phyloP scores from a whole-genome alignment of 345 rosid genomes.

The Brassica napus region DNA sequence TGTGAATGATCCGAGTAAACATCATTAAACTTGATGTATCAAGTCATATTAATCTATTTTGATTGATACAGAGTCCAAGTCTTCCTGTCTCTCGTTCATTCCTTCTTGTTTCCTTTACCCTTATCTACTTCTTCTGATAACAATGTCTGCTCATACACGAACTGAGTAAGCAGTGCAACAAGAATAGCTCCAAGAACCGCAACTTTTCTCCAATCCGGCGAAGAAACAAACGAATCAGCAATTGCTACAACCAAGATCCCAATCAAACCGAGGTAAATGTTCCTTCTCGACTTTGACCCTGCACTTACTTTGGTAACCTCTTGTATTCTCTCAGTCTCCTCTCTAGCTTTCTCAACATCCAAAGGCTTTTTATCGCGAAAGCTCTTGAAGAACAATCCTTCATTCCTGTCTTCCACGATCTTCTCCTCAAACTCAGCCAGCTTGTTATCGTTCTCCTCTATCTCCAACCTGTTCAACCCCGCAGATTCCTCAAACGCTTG shows the following conservation, averaged over 20 bases:
- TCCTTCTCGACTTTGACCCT: slow-evolving; percentile 63
- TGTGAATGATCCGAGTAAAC: no score
- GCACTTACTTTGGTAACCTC: slow-evolving; percentile 52
- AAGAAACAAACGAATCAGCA: slow-evolving; percentile 62
- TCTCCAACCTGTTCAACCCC: slow-evolving; percentile 60
- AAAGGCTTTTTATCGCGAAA: slow-evolving; percentile 53
- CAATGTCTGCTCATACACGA: slow-evolving; percentile 66
- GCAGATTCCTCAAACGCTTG: slow-evolving; percentile 86
- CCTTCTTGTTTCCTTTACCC: slow-evolving; percentile 44
- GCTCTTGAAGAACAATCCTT: slow-evolving; percentile 88
- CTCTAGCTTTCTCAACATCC: slow-evolving; percentile 58
- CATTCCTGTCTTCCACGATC: slow-evolving; percentile 66
- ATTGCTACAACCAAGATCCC: slow-evolving; percentile 51
- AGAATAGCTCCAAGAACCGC: slow-evolving; percentile 85
- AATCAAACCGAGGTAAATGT: slow-evolving; percentile 68
- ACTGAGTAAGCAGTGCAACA: slow-evolving; percentile 65
- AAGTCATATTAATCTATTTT: slow-evolving; percentile 42
- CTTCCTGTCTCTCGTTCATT: slow-evolving; percentile 1
- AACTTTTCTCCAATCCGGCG: slow-evolving; percentile 80
- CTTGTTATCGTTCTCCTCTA: slow-evolving; percentile 64
- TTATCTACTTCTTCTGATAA: slow-evolving; percentile 53
- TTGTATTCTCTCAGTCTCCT: slow-evolving; percentile 57
- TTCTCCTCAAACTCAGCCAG: slow-evolving; percentile 71
- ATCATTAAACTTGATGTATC: slow-evolving; percentile 8
- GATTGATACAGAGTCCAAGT: no score